Percentiles rank a stretch among this genome's conserved stretches.
Evolutionary conservation across 345 rosid genomes (phyloP).

Genomic region (Geranium rotundifolium): DNA sequence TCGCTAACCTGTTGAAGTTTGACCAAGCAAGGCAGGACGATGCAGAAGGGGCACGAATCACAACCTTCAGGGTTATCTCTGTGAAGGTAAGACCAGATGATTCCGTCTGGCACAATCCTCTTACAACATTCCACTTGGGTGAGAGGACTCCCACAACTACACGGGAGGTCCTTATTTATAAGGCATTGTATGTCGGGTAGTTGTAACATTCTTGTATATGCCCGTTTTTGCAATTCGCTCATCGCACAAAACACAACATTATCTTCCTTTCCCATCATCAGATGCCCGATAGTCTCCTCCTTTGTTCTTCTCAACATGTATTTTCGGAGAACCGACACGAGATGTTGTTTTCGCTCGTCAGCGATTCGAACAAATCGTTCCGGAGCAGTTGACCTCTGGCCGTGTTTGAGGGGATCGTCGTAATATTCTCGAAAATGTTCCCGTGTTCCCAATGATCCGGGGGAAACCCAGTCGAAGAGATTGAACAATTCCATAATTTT

Average conservation of each 20-base stretch:
- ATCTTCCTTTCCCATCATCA: slow-evolving; percentile 98
- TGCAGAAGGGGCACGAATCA: slow-evolving; percentile 93
- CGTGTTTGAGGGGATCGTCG: slow-evolving; percentile 82
- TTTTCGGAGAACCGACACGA: slow-evolving; percentile 54
- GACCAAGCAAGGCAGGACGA: slow-evolving; percentile 91
- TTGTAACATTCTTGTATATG: slow-evolving; percentile 67
- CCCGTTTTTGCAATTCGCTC: slow-evolving; percentile 82
- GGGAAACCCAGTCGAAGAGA: slow-evolving; percentile 87
- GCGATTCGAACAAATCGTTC: slow-evolving; percentile 67
- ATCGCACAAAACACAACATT: slow-evolving; percentile 87
- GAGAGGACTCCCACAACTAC: slow-evolving; percentile 88
- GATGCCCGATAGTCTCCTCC: slow-evolving; percentile 91
- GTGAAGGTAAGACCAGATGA: slow-evolving; percentile 84
- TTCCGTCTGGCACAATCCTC: slow-evolving; percentile 76
- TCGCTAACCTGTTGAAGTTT: slow-evolving; percentile 64
- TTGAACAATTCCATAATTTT: slow-evolving; percentile 83
- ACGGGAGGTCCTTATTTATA: slow-evolving; percentile 74
- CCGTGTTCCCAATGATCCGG: slow-evolving; percentile 71
- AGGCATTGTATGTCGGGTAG: slow-evolving; percentile 83
- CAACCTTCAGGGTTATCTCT: slow-evolving; percentile 75
- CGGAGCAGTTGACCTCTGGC: slow-evolving; percentile 82
- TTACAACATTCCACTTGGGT: slow-evolving; percentile 84
- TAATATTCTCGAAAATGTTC: slow-evolving; percentile 84
- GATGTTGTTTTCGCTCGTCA: slow-evolving; percentile 67
- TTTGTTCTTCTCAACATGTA: slow-evolving; percentile 90